Conservation (phyloP, 2,329 filamentous ascomycete species). For the Verticillium albo-atrum region DNA sequence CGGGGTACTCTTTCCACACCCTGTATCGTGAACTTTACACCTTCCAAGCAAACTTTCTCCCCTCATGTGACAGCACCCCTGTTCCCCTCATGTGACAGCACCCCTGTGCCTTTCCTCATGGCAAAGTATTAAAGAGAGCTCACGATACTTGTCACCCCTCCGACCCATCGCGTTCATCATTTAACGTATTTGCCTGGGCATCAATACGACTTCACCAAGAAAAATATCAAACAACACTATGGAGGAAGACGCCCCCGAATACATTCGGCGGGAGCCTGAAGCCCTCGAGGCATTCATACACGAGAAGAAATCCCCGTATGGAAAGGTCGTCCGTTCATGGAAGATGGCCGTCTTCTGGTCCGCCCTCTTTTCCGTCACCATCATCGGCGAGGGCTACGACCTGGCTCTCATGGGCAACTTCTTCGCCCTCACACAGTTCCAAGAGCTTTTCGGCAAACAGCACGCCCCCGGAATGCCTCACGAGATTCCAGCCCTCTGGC, state of each 20-base stretch:
- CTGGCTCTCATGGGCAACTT: slow-evolving; percentile 27
- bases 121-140: too few relatives aligned
- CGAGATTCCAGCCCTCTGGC: slow-evolving; percentile 35
- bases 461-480: slow-evolving; percentile 18
- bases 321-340: neutral
- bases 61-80: too few relatives aligned
- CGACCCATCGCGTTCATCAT: too few relatives aligned
- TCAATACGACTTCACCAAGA: too few relatives aligned
- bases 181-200: too few relatives aligned
- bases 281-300: slow-evolving; percentile 2
- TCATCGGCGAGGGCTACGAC: slow-evolving; percentile 21
- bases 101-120: too few relatives aligned
- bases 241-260: neutral
- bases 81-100: too few relatives aligned
- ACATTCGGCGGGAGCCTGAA: neutral
- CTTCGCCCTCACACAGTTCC: slow-evolving; percentile 23
- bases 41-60: too few relatives aligned
- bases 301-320: slow-evolving; percentile 1
- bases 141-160: too few relatives aligned
- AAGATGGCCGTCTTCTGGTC: slow-evolving; percentile 11
- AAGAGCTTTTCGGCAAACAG: slow-evolving; percentile 20
- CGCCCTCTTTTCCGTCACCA: slow-evolving; percentile 9
- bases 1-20: too few relatives aligned
- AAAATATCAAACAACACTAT: neutral
- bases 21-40: too few relatives aligned